Evolutionary conservation across 1,284 basidiomycete genomes (phyloP), one percentile per base, ranked within the genome.

Genomic region (Trichosporon coremiiforme): DNA sequence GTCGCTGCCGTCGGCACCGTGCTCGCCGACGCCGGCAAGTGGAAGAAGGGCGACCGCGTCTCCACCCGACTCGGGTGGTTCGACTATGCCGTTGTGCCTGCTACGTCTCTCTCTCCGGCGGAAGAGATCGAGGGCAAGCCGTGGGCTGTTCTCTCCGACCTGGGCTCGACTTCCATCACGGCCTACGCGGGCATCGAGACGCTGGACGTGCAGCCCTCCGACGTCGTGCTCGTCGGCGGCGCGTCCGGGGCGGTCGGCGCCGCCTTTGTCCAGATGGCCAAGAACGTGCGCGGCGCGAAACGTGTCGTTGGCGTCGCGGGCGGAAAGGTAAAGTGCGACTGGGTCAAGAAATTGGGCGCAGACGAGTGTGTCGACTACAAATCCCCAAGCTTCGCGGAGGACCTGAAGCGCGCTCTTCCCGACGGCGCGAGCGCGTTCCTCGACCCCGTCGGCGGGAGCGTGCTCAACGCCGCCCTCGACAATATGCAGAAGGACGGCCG

Each of bases 331-430:
- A 87, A 87, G 80, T 85, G 84, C 75, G 72, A 79, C 2, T 86
- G 83, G 84, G 79, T 68, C 50, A 79, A 84, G 65, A 80, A 80
- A 29, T 79, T 85, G 65, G 85, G 85, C 0, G 85, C 85, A 41
- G 85, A 86, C 77, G 79, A 78, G 36, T 84, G 83, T n/a, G 76
- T 86, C 75, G 85, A 86, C 75, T 86, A 86, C 83, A 86, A 85
- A 77, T 77, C 45, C 2, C 36, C 50, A 12, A 50, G 25, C 15
- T 66, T 69, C 13, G 65, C 65, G 15, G 65, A 13, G 6, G 66
- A 71, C 63, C 70, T 71, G 10, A 33, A 36, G 31, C 45, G 20
- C 5, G 70, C 70, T 13, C 63, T 71, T 4, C 60, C 50, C 31
- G 78, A 76, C 68, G 76, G 76, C 64, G 71, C 76, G 31, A 74